Conservation (phyloP, 257 asterid genomes). For the Petrea volubilis region DNA sequence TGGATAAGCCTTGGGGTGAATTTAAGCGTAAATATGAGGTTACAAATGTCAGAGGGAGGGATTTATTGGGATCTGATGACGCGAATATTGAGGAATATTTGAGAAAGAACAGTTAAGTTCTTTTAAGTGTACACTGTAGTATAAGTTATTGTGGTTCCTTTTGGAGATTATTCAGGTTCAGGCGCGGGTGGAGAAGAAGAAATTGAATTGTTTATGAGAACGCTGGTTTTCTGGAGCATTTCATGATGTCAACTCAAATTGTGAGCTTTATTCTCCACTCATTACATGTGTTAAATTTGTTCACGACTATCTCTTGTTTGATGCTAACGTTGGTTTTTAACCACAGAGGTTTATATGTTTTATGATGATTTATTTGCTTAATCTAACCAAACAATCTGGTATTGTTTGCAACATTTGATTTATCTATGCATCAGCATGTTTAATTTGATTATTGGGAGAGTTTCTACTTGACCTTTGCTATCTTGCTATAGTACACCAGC, state of each 20-base stretch:
- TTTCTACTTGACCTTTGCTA: not conserved
- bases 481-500: conserved; percentile 13
- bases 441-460: not conserved
- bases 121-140: not conserved
- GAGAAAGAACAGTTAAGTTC: conserved; percentile 22
- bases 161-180: not conserved
- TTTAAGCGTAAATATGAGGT: conserved; percentile 39
- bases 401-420: not conserved
- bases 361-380: not conserved
- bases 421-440: not conserved
- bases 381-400: not conserved
- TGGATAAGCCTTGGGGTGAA: conserved; percentile 52
- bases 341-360: not conserved
- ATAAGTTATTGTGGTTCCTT: not conserved
- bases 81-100: conserved; percentile 40
- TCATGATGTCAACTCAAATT: conserved; percentile 1
- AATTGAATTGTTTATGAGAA: not conserved
- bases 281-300: conserved; percentile 8
- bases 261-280: conserved; percentile 23
- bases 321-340: not conserved
- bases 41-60: conserved; percentile 52
- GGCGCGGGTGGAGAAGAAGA: conserved; percentile 18
- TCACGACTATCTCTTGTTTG: not conserved
- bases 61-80: conserved; percentile 46
- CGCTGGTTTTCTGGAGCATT: conserved; percentile 10